Base-by-base conservation (phyloP, 495 filamentous ascomycete genomes). In the Clohesyomyces aquaticus region DNA sequence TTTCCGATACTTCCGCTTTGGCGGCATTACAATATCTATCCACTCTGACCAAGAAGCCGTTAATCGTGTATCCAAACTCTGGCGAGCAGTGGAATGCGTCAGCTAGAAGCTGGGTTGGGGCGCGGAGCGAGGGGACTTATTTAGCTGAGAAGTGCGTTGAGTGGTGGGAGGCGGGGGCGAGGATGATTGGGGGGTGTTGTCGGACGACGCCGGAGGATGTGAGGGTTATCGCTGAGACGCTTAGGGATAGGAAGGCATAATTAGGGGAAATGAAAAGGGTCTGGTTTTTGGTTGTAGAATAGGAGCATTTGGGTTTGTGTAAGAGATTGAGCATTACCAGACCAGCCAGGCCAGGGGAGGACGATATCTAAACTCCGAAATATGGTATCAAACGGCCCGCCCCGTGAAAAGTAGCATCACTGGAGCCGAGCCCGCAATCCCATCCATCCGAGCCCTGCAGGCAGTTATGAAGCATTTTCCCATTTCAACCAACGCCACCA, bases 21-120 rank as follows among this genome's bases (percentile, higher is more conserved):
- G 50, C 18, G 1, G 65, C 73, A 4, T 42, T 75, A 4, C 1
- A 61, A 38, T n/a, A 53, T 11, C 28, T 74, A 18, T 52, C 42
- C 14, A 21, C 21, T 4, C 18, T 58, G 12, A 65, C 63, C 19
- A 25, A 25, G 10, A 63, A 71, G 43, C 61, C 65, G 6, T 32
- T 76, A 25, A 11, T 76, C 16, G 67, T 65, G 28, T 76, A 75
- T 66, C 73, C 74, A 0, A 76, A 76, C 54, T 75, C 73, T 0
- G 74, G 74, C 9, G 73, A 76, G 55, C 47, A 25, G 9, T 76
- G 65, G 61, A 55, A 75, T 55, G 73, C 67, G 19, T 61, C 23
- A 29, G 55, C 21, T 14, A 59, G 72, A 26, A 58, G 10, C 0
- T 76, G 74, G 74, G 16, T 22, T 22, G 46, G 60, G 21, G 27